A percentile compares a stretch with the other conserved stretches of the same genome.
Conservation (phyloP, 164 flowering plant species). For the Buxus sempervirens region DNA sequence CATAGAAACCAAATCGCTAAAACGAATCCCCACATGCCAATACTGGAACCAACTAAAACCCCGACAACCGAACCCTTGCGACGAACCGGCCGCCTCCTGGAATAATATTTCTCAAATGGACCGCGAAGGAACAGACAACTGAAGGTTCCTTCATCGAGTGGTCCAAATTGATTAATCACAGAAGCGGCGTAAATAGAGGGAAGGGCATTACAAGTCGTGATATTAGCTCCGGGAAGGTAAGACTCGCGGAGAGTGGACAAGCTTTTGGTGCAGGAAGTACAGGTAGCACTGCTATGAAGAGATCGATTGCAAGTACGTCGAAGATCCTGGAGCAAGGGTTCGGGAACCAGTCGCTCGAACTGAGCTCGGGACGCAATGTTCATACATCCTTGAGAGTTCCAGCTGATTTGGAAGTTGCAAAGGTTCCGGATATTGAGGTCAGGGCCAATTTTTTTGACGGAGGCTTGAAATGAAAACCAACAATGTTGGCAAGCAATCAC, state of each 20-base stretch:
- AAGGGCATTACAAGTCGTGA: constrained; percentile 34
- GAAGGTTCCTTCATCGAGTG: constrained; percentile 36
- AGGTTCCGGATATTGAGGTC: constrained; percentile 30
- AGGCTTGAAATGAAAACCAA: constrained; percentile 33
- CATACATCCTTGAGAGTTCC: constrained; percentile 50
- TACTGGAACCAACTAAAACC: constrained; percentile 21
- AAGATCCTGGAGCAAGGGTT: constrained; percentile 21
- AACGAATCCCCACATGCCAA: constrained; percentile 21
- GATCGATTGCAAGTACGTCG: constrained; percentile 9
- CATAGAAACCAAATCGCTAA: constrained; percentile 33
- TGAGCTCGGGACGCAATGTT: constrained; percentile 42
- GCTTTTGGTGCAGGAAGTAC: constrained; percentile 36
- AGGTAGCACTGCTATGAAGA: constrained; percentile 28
- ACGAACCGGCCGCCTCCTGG: constrained; percentile 9
- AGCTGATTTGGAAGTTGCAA: constrained; percentile 44
- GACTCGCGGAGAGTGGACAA: constrained; percentile 26
- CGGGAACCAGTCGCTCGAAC: constrained; percentile 35
- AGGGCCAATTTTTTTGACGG: constrained; percentile 21
- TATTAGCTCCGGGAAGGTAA: constrained; percentile 32
- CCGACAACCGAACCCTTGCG: constrained; percentile 28
- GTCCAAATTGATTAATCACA: constrained; percentile 35
- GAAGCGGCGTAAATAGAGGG: constrained; percentile 46
- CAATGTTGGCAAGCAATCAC: constrained; percentile 36
- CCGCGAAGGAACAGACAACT: constrained; percentile 38
- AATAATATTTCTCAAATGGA: background rate